Evolutionary conservation across 768 basidiomycete genomes (phyloP).

Genomic region (Agaricus blazei): DNA sequence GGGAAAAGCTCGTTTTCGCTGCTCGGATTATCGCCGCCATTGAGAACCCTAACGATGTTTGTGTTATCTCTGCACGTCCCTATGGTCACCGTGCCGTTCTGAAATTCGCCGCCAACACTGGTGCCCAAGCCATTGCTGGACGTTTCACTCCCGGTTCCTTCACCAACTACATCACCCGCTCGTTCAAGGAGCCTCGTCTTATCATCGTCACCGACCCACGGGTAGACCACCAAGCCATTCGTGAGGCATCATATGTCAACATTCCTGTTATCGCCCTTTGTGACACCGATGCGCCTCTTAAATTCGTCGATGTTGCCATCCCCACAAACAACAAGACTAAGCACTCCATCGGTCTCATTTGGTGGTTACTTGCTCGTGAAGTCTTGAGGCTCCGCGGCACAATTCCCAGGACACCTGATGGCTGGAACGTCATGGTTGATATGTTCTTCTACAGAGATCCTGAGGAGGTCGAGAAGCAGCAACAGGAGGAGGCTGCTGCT

Average conservation of each 20-base stretch:
- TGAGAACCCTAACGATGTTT: constrained; percentile 97
- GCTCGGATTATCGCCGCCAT: constrained; percentile 96
- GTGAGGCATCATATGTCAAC: constrained; percentile 99
- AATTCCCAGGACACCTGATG: constrained; percentile 84
- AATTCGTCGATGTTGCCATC: constrained; percentile 97
- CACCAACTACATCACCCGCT: constrained; percentile 99
- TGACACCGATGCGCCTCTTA: constrained; percentile 96
- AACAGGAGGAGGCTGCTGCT: constrained; percentile 87
- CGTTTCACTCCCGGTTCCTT: constrained; percentile 99
- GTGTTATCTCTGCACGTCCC: constrained; percentile 96
- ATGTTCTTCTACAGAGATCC: constrained; percentile 99
- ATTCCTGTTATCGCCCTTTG: constrained; percentile 99
- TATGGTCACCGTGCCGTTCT: constrained; percentile 99
- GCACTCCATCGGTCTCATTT: constrained; percentile 94
- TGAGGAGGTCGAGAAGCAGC: constrained; percentile 98
- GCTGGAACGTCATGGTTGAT: constrained; percentile 98
- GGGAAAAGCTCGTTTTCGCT: constrained; percentile 98
- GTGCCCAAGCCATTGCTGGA: constrained; percentile 97
- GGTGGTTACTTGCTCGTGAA: constrained; percentile 97
- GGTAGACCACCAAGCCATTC: constrained; percentile 99
- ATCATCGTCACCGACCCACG: constrained; percentile 99
- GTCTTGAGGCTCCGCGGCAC: constrained; percentile 94
- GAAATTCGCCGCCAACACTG: constrained; percentile 97
- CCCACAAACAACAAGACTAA: constrained; percentile 99
- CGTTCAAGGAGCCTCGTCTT: constrained; percentile 99